Evolutionary conservation across 1,139 yeast genomes (phyloP).

Genomic region (Pichia sp.): DNA sequence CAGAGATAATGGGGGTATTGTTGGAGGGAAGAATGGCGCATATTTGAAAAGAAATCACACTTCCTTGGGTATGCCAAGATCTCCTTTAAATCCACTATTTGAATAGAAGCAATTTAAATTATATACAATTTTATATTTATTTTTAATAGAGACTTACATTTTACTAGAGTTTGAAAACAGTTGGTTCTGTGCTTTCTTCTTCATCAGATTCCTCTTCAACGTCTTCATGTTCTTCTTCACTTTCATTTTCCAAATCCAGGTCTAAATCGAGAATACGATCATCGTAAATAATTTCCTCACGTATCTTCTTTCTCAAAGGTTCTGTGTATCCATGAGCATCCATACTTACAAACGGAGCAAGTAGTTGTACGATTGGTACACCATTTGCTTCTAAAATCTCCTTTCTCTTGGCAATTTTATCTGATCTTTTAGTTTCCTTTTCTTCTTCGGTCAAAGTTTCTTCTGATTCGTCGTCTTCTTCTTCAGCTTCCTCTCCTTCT

Average conservation of each 20-base stretch:
- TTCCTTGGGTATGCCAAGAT: slow-evolving; percentile 4
- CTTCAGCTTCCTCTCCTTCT: slow-evolving; percentile 32
- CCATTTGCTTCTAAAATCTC: slow-evolving; percentile 12
- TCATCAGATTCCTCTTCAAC: slow-evolving; percentile 20
- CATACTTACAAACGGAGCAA: slow-evolving; percentile 52
- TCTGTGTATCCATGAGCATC: slow-evolving; percentile 45
- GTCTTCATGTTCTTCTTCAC: slow-evolving; percentile 18
- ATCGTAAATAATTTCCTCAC: slow-evolving; percentile 60
- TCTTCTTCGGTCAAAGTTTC: slow-evolving; percentile 23
- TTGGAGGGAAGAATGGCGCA: slow-evolving; percentile 19
- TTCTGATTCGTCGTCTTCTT: slow-evolving; percentile 31
- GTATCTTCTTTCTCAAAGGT: slow-evolving; percentile 57
- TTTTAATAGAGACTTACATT: too few species aligned
- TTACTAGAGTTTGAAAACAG: background rate
- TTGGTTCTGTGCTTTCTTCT: slow-evolving; percentile 11
- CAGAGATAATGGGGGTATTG: slow-evolving; percentile 20
- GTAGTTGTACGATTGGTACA: slow-evolving; percentile 47
- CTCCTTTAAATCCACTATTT: slow-evolving; percentile 3
- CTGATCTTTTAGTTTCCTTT: slow-evolving; percentile 1
- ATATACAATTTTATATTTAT: too few species aligned
- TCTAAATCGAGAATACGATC: slow-evolving; percentile 62
- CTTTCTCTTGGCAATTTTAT: slow-evolving; percentile 1
- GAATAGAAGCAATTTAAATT: background rate
- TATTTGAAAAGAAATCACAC: slow-evolving; percentile 24
- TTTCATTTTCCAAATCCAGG: slow-evolving; percentile 32